Conservation (phyloP, 257 asterid species). For the Anisodus tanguticus region DNA sequence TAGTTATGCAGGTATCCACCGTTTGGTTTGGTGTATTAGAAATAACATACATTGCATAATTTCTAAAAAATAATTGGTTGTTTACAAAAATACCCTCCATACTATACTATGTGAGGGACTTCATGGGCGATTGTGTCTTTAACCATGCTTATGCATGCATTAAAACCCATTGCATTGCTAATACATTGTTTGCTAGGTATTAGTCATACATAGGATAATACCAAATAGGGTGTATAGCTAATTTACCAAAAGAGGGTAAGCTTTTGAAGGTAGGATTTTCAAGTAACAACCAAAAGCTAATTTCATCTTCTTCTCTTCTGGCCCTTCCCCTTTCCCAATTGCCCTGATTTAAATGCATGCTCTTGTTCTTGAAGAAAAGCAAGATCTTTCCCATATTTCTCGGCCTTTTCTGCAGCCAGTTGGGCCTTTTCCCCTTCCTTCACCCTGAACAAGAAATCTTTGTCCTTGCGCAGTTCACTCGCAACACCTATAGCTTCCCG, state of each 20-base stretch:
- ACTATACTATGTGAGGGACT: too few species aligned
- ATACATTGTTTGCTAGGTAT: too few species aligned
- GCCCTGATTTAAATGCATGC: conserved; percentile 91
- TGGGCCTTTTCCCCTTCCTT: conserved; percentile 64
- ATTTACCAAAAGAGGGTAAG: neutral
- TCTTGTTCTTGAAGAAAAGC: conserved; percentile 98
- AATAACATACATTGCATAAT: too few species aligned
- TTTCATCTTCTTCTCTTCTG: conserved; percentile 73
- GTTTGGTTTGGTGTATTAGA: too few species aligned
- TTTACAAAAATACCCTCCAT: too few species aligned
- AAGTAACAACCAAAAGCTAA: neutral
- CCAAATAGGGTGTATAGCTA: too few species aligned
- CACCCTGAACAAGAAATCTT: conserved; percentile 68
- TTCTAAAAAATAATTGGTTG: too few species aligned
- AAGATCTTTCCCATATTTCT: conserved; percentile 61
- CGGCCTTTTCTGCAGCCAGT: conserved; percentile 66
- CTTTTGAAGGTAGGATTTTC: neutral
- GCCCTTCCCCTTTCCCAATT: conserved; percentile 76
- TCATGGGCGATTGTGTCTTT: too few species aligned
- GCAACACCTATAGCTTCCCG: conserved; percentile 78
- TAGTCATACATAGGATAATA: too few species aligned
- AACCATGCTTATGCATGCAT: too few species aligned
- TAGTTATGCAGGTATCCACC: too few species aligned
- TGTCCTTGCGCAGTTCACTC: conserved; percentile 84
- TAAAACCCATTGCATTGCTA: too few species aligned